Base-by-base conservation (phyloP, 805 yeast genomes). In the Lachancea waltii region DNA sequence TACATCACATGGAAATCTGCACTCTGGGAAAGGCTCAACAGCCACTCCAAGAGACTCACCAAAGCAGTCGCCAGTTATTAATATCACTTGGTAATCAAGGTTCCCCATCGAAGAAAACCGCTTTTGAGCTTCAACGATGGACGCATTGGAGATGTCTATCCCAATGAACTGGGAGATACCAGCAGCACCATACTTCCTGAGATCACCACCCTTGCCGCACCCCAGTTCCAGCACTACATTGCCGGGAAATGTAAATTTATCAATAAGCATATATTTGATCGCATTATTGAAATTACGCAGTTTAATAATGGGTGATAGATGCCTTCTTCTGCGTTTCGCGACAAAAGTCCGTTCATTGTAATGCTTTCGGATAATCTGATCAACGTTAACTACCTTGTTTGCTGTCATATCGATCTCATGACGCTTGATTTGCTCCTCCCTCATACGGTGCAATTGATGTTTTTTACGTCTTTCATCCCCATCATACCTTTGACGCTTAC, bases 151-250 rank as follows among this genome's bases (percentile, higher is more conserved):
- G 30, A 92, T 80, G 62, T 92, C 99, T 20, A 92, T 71, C 1
- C 98, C 98, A 38, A 89, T 77, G 48, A 83, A 85, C 33, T 87
- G 89, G 16, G 75, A 71, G 2, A 85, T 73, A 15, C 74, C 67
- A 1, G 85, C 81, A 49, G 76, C 76, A 36, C 80, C 83, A 79
- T 95, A 90, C 58, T 92, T 92, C 50, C 82, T 77, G 52, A 92
- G 65, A 64, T 92, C 99, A 19, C 99, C 99, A 36, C 99, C 99
- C 59, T 92, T 94, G 10, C 99, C 99, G 62, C 97, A 89, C 11
- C 96, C 96, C 40, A 90, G 62, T 54, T 92, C 99, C 14, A 92
- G 64, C 1, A 82, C 86, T 15, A 73, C 69, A 28, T 73, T 71
- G 44, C 75, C 64, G 32, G 67, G 65, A 24, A 65, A 65, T 2